These are phyloP conservation scores for Aspergillus udagawae DNA, from an alignment of 2,329 filamentous ascomycete species.

Conservation along the genomic window DNA sequence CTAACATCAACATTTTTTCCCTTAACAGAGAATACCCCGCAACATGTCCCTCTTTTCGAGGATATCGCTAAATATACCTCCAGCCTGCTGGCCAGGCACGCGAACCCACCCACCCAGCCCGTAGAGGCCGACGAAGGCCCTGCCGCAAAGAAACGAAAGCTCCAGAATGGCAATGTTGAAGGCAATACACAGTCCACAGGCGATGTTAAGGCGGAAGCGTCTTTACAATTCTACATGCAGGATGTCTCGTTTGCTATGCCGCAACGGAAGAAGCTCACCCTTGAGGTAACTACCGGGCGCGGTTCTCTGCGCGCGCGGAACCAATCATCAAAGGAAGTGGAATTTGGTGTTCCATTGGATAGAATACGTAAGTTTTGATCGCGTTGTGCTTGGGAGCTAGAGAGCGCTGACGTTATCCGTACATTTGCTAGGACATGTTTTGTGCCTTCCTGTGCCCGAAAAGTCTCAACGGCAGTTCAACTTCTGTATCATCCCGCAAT, in stretches of 20 bases:
- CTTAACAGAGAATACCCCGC: conserved; percentile 32
- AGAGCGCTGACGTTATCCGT: conserved; percentile 8
- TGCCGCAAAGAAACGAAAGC: conserved; percentile 48
- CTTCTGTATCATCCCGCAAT: conserved; percentile 56
- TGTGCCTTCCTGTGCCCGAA: conserved; percentile 61
- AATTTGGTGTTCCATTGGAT: conserved; percentile 50
- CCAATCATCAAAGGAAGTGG: conserved; percentile 49
- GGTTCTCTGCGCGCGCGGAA: conserved; percentile 48
- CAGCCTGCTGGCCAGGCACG: conserved; percentile 32
- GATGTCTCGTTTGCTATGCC: conserved; percentile 61
- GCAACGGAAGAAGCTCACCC: conserved; percentile 59
- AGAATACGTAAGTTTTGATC: conserved; percentile 42
- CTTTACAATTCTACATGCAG: conserved; percentile 44
- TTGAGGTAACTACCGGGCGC: conserved; percentile 50
- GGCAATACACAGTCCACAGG: conserved; percentile 26
- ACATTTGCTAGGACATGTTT: conserved; percentile 46
- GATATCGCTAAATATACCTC: conserved; percentile 47
- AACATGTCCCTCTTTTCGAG: conserved; percentile 42
- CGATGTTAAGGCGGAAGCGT: conserved; percentile 31
- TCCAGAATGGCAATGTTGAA: conserved; percentile 36
- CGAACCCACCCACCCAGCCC: conserved; percentile 24
- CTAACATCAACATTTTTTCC: conserved; percentile 4
- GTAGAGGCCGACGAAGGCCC: conserved; percentile 28
- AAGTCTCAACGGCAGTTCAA: conserved; percentile 61
- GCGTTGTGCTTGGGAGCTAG: background rate